Evolutionary conservation across 768 basidiomycete genomes (phyloP).

Genomic region (Aureoboletus auriporus): DNA sequence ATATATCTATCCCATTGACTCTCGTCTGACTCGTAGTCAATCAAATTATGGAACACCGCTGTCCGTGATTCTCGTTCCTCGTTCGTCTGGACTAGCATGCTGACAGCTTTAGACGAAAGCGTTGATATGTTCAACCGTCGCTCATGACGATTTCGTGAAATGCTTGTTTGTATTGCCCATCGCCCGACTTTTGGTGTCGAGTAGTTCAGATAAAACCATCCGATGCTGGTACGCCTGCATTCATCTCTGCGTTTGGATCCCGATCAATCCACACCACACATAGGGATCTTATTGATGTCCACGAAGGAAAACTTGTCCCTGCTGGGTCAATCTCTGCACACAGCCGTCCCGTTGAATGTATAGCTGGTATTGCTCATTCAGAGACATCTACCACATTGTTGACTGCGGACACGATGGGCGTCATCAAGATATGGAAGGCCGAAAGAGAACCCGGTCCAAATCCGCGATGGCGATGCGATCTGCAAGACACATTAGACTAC

Average conservation of each 20-base stretch:
- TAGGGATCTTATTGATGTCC: conserved; percentile 63
- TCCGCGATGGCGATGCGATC: conserved; percentile 47
- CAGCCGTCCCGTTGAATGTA: conserved; percentile 80
- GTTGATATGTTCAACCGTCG: conserved; percentile 66
- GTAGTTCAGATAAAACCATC: conserved; percentile 85
- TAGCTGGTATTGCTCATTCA: conserved; percentile 53
- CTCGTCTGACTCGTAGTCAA: conserved; percentile 49
- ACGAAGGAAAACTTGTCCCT: conserved; percentile 39
- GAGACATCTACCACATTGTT: conserved; percentile 54
- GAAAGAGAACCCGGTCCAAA: conserved; percentile 34
- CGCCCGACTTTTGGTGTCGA: conserved; percentile 69
- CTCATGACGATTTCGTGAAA: conserved; percentile 92
- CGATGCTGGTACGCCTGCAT: conserved; percentile 68
- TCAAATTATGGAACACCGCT: conserved; percentile 80
- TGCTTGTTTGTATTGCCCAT: conserved; percentile 66
- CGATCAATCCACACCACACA: background rate
- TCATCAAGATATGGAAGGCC: conserved; percentile 79
- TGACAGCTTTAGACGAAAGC: conserved; percentile 53
- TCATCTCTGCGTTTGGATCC: background rate
- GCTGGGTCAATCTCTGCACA: conserved; percentile 77
- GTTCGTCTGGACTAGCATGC: background rate
- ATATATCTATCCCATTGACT: background rate
- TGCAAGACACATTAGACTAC: conserved; percentile 54
- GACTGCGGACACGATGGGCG: conserved; percentile 90
- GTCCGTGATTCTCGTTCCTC: conserved; percentile 37